Conservation (phyloP, 2,329 filamentous ascomycete genomes). For the Paracamarosporium sp. region DNA sequence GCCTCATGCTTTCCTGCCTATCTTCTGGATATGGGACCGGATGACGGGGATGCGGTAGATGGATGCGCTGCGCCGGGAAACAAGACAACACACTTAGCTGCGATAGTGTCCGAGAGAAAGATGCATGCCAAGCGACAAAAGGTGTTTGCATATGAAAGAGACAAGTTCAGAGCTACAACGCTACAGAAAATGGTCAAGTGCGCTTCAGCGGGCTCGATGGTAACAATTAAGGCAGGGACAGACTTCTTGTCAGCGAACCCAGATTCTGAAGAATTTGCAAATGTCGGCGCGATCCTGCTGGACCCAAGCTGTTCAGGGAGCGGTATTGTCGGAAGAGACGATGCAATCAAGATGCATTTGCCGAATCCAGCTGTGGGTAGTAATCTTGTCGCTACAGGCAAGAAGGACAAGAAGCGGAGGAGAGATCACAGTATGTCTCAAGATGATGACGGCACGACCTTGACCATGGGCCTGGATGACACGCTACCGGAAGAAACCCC, state of each 20-base stretch:
- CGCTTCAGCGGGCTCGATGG: conserved; percentile 72
- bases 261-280: conserved; percentile 62
- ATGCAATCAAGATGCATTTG: conserved; percentile 70
- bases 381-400: conserved; percentile 28
- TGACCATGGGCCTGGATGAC: conserved; percentile 35
- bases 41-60: conserved; percentile 83
- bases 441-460: conserved; percentile 13
- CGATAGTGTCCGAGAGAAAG: conserved; percentile 65
- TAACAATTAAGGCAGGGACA: conserved; percentile 73
- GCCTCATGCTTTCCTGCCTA: conserved; percentile 97
- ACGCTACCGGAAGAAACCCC: conserved; percentile 48
- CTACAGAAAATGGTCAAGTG: conserved; percentile 83
- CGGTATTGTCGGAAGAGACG: conserved; percentile 89
- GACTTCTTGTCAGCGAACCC: conserved; percentile 85
- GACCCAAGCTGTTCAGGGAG: conserved; percentile 97
- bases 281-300: conserved; percentile 82
- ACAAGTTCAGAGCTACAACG: conserved; percentile 72
- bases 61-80: conserved; percentile 95
- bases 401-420: conserved; percentile 43
- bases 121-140: conserved; percentile 39
- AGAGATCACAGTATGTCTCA: conserved; percentile 16
- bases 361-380: conserved; percentile 33
- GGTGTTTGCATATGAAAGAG: conserved; percentile 83
- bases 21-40: conserved; percentile 72
- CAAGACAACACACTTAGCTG: conserved; percentile 93